Conservation (phyloP, 2,329 filamentous ascomycete genomes). For the Penicillium hordei region DNA sequence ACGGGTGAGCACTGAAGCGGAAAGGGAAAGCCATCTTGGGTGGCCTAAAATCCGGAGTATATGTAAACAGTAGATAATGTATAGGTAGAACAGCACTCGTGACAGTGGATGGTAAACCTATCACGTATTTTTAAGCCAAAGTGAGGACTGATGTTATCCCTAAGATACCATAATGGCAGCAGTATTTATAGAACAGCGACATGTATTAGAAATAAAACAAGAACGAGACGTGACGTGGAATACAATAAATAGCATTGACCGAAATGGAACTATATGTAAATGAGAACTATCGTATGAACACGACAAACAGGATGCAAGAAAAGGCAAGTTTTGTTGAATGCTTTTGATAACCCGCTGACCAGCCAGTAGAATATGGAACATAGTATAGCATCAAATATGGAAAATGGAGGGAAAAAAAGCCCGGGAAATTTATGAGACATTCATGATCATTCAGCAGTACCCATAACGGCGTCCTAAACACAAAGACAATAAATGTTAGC, state of each 20-base stretch:
- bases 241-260: slow-evolving; percentile 4
- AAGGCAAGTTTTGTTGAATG: neutral
- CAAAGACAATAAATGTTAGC: slow-evolving; percentile 2
- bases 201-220: neutral
- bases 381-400: slow-evolving; percentile 3
- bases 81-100: too few species aligned
- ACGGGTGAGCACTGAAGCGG: neutral
- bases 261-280: neutral
- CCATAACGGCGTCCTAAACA: slow-evolving; percentile 31
- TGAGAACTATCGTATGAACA: neutral
- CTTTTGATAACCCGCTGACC: neutral
- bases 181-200: too few species aligned
- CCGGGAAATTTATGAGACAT: slow-evolving; percentile 9
- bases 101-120: too few species aligned
- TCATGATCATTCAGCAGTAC: slow-evolving; percentile 11
- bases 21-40: neutral
- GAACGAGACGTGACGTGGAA: neutral
- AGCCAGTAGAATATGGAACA: slow-evolving; percentile 1
- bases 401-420: neutral
- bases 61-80: too few species aligned
- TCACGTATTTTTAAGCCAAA: too few species aligned
- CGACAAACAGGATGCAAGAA: neutral
- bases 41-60: neutral
- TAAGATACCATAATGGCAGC: neutral
- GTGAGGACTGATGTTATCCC: neutral